Conservation (phyloP, 306 rosid genomes). For the Luffa aegyptiaca region DNA sequence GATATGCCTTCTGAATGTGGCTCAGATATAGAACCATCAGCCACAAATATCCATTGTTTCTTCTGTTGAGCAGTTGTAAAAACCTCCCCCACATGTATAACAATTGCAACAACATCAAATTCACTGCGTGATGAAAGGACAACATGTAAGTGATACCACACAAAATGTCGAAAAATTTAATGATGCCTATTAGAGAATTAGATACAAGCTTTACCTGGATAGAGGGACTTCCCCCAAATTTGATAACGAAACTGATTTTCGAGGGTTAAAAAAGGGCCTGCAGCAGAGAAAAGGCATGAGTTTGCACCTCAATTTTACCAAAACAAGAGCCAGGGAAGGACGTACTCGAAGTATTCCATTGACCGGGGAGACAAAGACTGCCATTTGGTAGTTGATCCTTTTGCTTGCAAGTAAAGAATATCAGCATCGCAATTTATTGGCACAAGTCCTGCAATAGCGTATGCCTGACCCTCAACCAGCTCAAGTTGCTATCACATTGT, state of each 20-base stretch:
- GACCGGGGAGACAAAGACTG: constrained; percentile 43
- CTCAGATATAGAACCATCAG: constrained; percentile 57
- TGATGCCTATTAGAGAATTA: background rate
- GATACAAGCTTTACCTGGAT: constrained; percentile 42
- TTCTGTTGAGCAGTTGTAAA: constrained; percentile 37
- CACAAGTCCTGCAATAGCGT: constrained; percentile 51
- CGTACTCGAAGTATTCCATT: constrained; percentile 45
- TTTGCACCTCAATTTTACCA: background rate
- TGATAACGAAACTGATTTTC: constrained; percentile 44
- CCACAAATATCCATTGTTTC: constrained; percentile 84
- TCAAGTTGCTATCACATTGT: constrained; percentile 48
- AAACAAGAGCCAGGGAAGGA: background rate
- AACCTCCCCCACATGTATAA: constrained; percentile 73
- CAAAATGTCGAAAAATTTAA: constrained; percentile 2
- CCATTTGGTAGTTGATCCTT: constrained; percentile 73
- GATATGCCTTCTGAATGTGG: constrained; percentile 27
- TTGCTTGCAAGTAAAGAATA: constrained; percentile 53
- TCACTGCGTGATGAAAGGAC: constrained; percentile 37
- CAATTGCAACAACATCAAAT: constrained; percentile 62
- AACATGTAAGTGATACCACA: constrained; percentile 10
- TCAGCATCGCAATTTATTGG: constrained; percentile 46
- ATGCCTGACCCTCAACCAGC: constrained; percentile 82
- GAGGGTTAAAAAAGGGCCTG: constrained; percentile 55
- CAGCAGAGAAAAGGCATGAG: constrained; percentile 15
- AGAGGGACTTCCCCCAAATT: constrained; percentile 55